Evolutionary conservation across 208 protist species (phyloP).

Genomic region (Acanthamoeba triangularis): DNA sequence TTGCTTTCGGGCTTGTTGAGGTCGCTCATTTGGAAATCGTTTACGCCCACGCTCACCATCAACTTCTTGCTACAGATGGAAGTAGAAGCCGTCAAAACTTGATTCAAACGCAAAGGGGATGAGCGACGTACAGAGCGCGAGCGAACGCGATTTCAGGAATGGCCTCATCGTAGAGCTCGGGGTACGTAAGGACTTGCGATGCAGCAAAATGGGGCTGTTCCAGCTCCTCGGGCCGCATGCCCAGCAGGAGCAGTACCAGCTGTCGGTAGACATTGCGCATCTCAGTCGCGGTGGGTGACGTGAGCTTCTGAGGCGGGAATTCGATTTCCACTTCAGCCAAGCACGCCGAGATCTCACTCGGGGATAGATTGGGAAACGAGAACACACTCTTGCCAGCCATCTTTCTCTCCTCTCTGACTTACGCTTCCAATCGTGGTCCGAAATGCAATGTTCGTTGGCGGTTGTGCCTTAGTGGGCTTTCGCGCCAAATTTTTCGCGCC

Average conservation of each 20-base stretch:
- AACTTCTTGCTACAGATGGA: not conserved
- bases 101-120: too few species aligned
- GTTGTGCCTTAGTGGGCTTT: too few species aligned
- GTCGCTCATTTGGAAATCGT: constrained; percentile 31
- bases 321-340: constrained; percentile 9
- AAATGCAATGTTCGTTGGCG: too few species aligned
- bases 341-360: not conserved
- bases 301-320: not conserved
- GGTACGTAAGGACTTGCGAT: not conserved
- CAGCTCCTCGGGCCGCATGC: not conserved
- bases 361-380: not conserved
- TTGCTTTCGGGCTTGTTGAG: not conserved
- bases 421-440: too few species aligned
- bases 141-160: constrained; percentile 23
- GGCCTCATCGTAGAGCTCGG: constrained; percentile 40
- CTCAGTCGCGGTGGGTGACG: not conserved
- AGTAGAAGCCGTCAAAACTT: not conserved
- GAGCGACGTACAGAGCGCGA: not conserved
- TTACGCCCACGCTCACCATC: not conserved
- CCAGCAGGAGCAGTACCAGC: not conserved
- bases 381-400: not conserved
- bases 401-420: not conserved
- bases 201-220: constrained; percentile 15
- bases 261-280: not conserved
- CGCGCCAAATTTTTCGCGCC: too few species aligned